Conservation (phyloP, 75 land plant genomes). For the Picea glauca region DNA sequence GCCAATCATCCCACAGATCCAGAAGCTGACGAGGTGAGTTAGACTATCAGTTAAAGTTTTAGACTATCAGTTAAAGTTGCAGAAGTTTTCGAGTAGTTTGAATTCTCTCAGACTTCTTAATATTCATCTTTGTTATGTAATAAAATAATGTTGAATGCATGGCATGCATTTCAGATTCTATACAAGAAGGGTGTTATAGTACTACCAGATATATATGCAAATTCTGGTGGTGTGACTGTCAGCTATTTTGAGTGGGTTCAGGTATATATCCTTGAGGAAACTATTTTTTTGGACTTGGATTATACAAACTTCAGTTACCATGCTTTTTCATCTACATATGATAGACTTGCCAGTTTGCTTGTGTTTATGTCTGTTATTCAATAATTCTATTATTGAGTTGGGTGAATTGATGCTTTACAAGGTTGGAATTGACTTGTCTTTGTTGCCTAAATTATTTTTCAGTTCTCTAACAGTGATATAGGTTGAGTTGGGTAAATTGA, state of each 20-base stretch:
- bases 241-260: slow-evolving; percentile 96
- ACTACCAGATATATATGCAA: slow-evolving; percentile 81
- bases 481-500: too few relatives aligned
- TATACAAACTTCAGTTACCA: too few relatives aligned
- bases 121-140: background rate
- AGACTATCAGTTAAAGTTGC: background rate
- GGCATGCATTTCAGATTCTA: slow-evolving; percentile 40
- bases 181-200: slow-evolving; percentile 72
- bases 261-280: slow-evolving; percentile 32
- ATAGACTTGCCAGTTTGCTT: too few relatives aligned
- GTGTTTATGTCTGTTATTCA: too few relatives aligned
- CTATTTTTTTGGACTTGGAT: background rate
- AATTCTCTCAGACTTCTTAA: background rate
- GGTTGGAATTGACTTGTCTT: background rate
- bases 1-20: slow-evolving; percentile 92
- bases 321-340: too few relatives aligned
- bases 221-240: slow-evolving; percentile 82
- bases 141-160: background rate
- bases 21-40: slow-evolving; percentile 79
- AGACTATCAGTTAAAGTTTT: background rate
- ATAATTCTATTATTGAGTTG: too few relatives aligned
- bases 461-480: too few relatives aligned
- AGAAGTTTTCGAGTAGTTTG: background rate
- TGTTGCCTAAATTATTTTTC: too few relatives aligned
- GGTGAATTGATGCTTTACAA: background rate